Percentiles rank a stretch among this genome's conserved stretches.
These are phyloP conservation scores for Phycomyces blakesleeanus DNA, from an alignment of 192 early-diverging fungal genomes.

Conservation along the genomic window DNA sequence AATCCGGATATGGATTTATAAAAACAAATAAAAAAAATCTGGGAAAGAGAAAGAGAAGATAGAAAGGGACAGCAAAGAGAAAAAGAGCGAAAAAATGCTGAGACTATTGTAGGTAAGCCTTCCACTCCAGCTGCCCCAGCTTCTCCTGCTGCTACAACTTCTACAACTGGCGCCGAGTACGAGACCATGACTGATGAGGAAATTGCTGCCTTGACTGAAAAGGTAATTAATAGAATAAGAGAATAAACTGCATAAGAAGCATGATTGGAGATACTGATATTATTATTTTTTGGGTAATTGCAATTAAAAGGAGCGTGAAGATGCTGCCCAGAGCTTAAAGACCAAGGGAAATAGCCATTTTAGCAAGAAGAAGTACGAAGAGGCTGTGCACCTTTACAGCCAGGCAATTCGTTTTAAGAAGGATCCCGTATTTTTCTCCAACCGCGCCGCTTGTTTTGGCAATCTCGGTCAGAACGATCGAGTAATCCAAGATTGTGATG, in stretches of 20 bases:
- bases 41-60: conserved; percentile 1
- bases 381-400: conserved; percentile 85
- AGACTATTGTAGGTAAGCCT: not conserved
- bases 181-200: conserved; percentile 44
- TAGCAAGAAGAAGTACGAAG: conserved; percentile 73
- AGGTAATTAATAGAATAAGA: too few species aligned
- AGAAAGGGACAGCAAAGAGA: not conserved
- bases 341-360: conserved; percentile 86
- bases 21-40: conserved; percentile 3
- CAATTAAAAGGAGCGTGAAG: conserved; percentile 42
- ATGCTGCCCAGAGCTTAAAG: conserved; percentile 77
- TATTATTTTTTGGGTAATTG: not conserved
- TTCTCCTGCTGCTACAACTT: conserved; percentile 22
- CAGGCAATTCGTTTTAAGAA: conserved; percentile 80
- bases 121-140: not conserved
- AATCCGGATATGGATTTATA: not conserved
- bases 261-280: not conserved
- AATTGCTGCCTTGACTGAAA: conserved; percentile 45
- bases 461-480: conserved; percentile 67
- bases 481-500: conserved; percentile 83
- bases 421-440: conserved; percentile 88
- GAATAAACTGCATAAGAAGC: too few species aligned
- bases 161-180: conserved; percentile 35
- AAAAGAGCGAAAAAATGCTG: not conserved
- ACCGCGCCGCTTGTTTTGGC: conserved; percentile 92